phyloP scores from a whole-genome alignment of 2,329 filamentous ascomycete species.

The Pseudocercospora crystallina region DNA sequence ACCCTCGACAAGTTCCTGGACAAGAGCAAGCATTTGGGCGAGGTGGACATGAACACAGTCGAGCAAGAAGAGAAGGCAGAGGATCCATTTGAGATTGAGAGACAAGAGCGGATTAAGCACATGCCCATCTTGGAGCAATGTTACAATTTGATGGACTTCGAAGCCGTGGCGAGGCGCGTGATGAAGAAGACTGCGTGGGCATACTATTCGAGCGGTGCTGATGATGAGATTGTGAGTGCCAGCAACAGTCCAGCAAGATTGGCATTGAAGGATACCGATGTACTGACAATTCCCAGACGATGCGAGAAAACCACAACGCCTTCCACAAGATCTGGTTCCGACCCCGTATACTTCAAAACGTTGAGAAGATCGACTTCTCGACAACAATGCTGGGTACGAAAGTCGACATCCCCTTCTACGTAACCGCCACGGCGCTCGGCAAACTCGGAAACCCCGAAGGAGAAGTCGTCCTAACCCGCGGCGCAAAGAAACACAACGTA shows the following conservation, averaged over 20 bases:
- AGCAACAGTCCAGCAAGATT: not conserved
- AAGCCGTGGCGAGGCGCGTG: conserved; percentile 80
- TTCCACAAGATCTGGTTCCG: conserved; percentile 99
- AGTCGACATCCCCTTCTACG: conserved; percentile 85
- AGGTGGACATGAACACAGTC: conserved; percentile 83
- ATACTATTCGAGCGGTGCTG: conserved; percentile 92
- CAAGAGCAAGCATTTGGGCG: conserved; percentile 81
- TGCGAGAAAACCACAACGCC: conserved; percentile 76
- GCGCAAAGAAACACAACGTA: conserved; percentile 80
- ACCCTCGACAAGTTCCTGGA: conserved; percentile 81
- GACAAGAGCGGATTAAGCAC: conserved; percentile 64
- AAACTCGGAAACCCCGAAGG: conserved; percentile 94
- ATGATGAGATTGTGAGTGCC: conserved; percentile 52
- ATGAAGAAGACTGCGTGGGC: conserved; percentile 99
- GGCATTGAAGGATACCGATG: not conserved
- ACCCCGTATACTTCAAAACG: conserved; percentile 82
- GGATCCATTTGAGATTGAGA: conserved; percentile 69
- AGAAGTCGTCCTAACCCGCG: conserved; percentile 85
- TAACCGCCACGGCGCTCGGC: conserved; percentile 91
- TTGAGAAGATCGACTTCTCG: conserved; percentile 79
- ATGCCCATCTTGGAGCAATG: conserved; percentile 84
- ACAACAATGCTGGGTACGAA: conserved; percentile 94
- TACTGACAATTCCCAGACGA: conserved; percentile 56
- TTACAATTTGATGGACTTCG: conserved; percentile 94
- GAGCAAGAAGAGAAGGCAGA: conserved; percentile 63